phyloP scores from a whole-genome alignment of 495 filamentous ascomycete species.

The Daldinia caldariorum region DNA sequence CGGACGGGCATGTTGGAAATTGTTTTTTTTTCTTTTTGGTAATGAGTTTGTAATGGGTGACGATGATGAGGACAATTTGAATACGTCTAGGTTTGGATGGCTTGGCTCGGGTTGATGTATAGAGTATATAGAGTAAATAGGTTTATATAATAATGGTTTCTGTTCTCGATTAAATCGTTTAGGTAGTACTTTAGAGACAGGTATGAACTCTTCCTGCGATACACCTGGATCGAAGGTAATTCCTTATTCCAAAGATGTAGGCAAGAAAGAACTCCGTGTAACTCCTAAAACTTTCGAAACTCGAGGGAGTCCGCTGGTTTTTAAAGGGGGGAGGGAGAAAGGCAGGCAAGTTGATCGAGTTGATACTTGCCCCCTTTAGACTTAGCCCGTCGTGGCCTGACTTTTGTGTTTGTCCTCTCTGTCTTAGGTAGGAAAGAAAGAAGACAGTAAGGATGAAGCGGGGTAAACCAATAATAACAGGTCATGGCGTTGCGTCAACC shows the following conservation, averaged over 20 bases:
- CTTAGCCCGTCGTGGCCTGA: conserved; percentile 8
- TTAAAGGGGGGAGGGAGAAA: conserved; percentile 30
- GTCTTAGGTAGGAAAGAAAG: conserved; percentile 16
- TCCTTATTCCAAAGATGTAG: conserved; percentile 13
- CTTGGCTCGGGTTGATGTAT: conserved; percentile 12
- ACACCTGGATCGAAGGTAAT: conserved; percentile 5
- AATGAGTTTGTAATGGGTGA: conserved; percentile 20
- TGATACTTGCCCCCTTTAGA: conserved; percentile 19
- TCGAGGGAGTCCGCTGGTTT: conserved; percentile 9
- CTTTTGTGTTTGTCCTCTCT: not conserved
- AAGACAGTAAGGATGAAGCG: conserved; percentile 36
- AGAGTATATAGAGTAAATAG: not conserved
- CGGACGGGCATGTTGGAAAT: conserved; percentile 57
- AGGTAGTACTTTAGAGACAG: not conserved
- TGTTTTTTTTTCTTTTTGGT: conserved; percentile 5
- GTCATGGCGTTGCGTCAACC: conserved; percentile 26
- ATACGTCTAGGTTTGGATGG: conserved; percentile 21
- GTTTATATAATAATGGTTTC: not conserved
- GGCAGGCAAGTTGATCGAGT: conserved; percentile 9
- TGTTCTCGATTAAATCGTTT: conserved; percentile 23
- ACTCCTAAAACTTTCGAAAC: not conserved
- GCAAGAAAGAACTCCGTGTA: conserved; percentile 13
- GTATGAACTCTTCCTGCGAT: conserved; percentile 1
- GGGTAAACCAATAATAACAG: conserved; percentile 39
- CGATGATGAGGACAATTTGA: conserved; percentile 28